Evolutionary conservation across 768 basidiomycete species (phyloP).

Genomic region (Rhodotorula diobovata): DNA sequence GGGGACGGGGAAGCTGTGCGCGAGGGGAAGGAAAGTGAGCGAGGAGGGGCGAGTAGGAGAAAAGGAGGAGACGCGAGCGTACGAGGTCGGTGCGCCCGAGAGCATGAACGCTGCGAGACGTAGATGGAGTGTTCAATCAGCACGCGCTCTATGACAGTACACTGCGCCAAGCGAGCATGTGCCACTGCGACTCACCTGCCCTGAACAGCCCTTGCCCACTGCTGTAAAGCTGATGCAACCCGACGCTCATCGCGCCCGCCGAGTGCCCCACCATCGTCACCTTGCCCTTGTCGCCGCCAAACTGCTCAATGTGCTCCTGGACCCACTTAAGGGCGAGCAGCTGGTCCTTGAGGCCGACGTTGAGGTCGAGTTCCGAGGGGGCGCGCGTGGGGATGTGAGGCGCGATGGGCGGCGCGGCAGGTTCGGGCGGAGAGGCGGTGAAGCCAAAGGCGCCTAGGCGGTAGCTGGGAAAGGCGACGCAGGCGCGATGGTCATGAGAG

Average conservation of each 20-base stretch:
- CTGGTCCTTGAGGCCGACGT: constrained; percentile 54
- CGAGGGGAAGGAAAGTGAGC: not conserved
- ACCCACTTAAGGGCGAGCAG: constrained; percentile 51
- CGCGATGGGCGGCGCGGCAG: constrained; percentile 4
- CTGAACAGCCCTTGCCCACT: constrained; percentile 21
- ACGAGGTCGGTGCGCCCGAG: constrained; percentile 38
- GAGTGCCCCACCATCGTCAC: constrained; percentile 31
- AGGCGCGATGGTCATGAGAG: constrained; percentile 1
- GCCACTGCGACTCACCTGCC: constrained; percentile 7
- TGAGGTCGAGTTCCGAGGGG: constrained; percentile 47
- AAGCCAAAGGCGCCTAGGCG: constrained; percentile 34
- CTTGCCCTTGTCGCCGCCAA: constrained; percentile 48
- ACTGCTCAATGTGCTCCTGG: constrained; percentile 47
- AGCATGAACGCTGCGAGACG: constrained; percentile 35
- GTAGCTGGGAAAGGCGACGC: constrained; percentile 7
- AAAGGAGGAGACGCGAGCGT: not conserved
- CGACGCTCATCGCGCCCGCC: constrained; percentile 34
- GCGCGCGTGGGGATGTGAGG: constrained; percentile 28
- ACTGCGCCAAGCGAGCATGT: no score
- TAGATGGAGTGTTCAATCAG: not conserved
- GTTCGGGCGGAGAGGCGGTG: constrained; percentile 31
- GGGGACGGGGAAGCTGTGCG: constrained; percentile 35
- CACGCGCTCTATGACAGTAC: no score
- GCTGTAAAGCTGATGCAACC: constrained; percentile 32
- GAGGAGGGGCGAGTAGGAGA: not conserved